A percentile compares a stretch with the other conserved stretches of the same genome.
Evolutionary conservation across 768 basidiomycete genomes (phyloP).

Genomic region (Russula sp.): DNA sequence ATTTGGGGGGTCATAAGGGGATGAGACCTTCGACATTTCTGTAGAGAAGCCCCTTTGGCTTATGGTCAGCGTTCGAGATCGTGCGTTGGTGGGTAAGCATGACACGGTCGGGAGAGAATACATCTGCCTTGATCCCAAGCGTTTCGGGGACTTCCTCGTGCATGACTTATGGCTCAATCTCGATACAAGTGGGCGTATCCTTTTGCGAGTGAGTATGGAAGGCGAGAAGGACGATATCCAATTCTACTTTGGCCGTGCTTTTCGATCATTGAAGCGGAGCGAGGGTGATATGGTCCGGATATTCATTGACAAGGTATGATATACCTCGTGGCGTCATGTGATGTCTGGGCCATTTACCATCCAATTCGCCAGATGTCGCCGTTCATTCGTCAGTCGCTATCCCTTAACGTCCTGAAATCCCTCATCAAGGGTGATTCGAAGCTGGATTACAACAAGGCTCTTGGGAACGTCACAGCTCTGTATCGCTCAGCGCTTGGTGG

Average conservation of each 20-base stretch:
- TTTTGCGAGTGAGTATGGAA: slow-evolving; percentile 93
- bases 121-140: slow-evolving; percentile 81
- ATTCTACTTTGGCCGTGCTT: slow-evolving; percentile 95
- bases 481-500: slow-evolving; percentile 71
- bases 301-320: slow-evolving; percentile 89
- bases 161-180: slow-evolving; percentile 92
- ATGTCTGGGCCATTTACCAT: not conserved
- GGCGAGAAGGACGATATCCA: slow-evolving; percentile 97
- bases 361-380: slow-evolving; percentile 73
- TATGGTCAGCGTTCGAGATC: slow-evolving; percentile 90
- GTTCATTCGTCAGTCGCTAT: slow-evolving; percentile 82
- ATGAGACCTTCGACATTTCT: slow-evolving; percentile 93
- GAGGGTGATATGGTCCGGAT: slow-evolving; percentile 94
- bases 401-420: slow-evolving; percentile 64
- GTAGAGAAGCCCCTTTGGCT: slow-evolving; percentile 94
- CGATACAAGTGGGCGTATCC: slow-evolving; percentile 76
- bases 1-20: slow-evolving; percentile 55
- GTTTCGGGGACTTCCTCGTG: slow-evolving; percentile 81
- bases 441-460: slow-evolving; percentile 84
- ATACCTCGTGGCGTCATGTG: no score
- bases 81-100: slow-evolving; percentile 86
- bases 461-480: slow-evolving; percentile 74
- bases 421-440: slow-evolving; percentile 59
- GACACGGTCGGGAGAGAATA: slow-evolving; percentile 89
- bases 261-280: slow-evolving; percentile 86